phyloP scores from a whole-genome alignment of 2,329 filamentous ascomycete species.

The Venturia nashicola region DNA sequence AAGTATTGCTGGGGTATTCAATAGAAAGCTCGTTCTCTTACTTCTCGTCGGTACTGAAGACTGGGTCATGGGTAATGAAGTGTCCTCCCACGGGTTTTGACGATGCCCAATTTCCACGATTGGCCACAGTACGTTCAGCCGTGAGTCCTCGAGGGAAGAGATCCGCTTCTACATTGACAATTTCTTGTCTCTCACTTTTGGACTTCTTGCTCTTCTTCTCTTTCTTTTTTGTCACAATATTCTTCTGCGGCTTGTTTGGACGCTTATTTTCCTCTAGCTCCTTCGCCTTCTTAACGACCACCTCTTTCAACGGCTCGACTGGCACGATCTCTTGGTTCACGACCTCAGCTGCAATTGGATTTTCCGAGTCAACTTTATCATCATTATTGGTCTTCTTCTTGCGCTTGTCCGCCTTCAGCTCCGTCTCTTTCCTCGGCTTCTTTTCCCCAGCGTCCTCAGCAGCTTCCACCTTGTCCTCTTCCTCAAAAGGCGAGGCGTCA shows the following conservation, averaged over 20 bases:
- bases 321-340: neutral
- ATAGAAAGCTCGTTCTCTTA: constrained; percentile 26
- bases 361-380: neutral
- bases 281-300: neutral
- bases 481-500: neutral
- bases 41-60: constrained; percentile 46
- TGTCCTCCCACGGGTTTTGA: constrained; percentile 41
- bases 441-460: neutral
- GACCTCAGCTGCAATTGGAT: neutral
- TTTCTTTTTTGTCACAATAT: neutral
- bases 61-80: constrained; percentile 42
- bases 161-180: constrained; percentile 12
- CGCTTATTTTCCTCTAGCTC: neutral
- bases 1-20: neutral
- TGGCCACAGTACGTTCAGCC: neutral
- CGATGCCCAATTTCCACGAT: constrained; percentile 28
- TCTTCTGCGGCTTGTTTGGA: neutral
- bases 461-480: neutral
- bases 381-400: constrained; percentile 11
- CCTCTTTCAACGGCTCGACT: neutral
- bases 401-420: constrained; percentile 14
- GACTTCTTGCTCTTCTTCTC: neutral
- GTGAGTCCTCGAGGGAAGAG: constrained; percentile 12
- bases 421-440: constrained; percentile 11
- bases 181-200: neutral